These are phyloP conservation scores for Colletotrichum phormii DNA, from an alignment of 2,329 filamentous ascomycete genomes.

Conservation along the genomic window DNA sequence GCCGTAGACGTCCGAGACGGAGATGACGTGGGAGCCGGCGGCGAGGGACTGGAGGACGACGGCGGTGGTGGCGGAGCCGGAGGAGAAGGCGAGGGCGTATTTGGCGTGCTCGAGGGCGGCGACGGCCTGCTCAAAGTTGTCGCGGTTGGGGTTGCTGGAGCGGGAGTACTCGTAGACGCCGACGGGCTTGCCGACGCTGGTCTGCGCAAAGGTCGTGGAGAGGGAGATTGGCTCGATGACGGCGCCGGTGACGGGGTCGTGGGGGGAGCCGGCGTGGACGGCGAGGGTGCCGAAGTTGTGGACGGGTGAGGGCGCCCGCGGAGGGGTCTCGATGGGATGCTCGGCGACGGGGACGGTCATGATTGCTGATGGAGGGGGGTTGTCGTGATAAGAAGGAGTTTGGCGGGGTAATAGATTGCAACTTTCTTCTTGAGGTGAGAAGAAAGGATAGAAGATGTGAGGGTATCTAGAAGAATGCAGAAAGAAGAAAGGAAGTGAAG, in stretches of 20 bases:
- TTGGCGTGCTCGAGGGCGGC: slow-evolving; percentile 93
- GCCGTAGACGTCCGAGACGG: slow-evolving; percentile 96
- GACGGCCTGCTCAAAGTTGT: slow-evolving; percentile 92
- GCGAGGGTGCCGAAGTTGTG: slow-evolving; percentile 92
- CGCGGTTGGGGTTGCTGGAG: slow-evolving; percentile 92
- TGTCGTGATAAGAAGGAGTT: background rate
- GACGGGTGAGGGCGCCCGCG: slow-evolving; percentile 68
- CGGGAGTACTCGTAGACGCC: slow-evolving; percentile 94
- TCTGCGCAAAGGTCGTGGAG: slow-evolving; percentile 96
- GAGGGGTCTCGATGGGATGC: slow-evolving; percentile 45
- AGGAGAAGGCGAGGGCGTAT: slow-evolving; percentile 93
- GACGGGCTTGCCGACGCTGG: slow-evolving; percentile 85
- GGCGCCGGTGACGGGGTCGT: slow-evolving; percentile 91
- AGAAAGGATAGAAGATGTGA: background rate
- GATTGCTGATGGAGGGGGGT: slow-evolving; percentile 31
- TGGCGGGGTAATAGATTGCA: background rate
- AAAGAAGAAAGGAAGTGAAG: background rate
- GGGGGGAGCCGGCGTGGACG: slow-evolving; percentile 91
- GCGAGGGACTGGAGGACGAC: slow-evolving; percentile 93
- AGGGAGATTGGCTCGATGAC: slow-evolving; percentile 97
- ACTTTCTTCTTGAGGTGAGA: background rate
- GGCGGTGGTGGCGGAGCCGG: slow-evolving; percentile 93
- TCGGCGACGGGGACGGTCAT: slow-evolving; percentile 45
- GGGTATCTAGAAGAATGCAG: slow-evolving; percentile 1
- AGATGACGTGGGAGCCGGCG: slow-evolving; percentile 91